Percentiles rank a stretch among this genome's conserved stretches.
Conservation (phyloP, 257 asterid species). For the Solanum pinnatisectum region DNA sequence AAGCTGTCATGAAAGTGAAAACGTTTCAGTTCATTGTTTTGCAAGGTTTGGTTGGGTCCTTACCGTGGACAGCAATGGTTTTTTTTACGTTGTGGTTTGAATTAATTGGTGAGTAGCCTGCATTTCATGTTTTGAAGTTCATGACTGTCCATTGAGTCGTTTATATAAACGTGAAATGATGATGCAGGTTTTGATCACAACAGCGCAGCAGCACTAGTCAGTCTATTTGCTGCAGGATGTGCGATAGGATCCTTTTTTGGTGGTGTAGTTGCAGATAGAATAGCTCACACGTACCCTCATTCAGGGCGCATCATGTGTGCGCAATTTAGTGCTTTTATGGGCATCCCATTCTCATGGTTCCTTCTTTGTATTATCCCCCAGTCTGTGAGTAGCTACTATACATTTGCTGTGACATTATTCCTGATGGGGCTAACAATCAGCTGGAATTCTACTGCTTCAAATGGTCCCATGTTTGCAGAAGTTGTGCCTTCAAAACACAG, state of each 20-base stretch:
- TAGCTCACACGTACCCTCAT: slow-evolving; percentile 56
- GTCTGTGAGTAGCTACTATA: slow-evolving; percentile 41
- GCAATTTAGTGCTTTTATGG: slow-evolving; percentile 81
- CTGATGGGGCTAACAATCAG: slow-evolving; percentile 83
- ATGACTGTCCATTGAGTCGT: background rate
- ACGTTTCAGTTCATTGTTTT: slow-evolving; percentile 87
- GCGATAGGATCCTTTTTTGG: slow-evolving; percentile 86
- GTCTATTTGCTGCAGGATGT: slow-evolving; percentile 87
- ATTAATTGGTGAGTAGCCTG: slow-evolving; percentile 50
- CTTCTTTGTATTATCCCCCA: slow-evolving; percentile 67
- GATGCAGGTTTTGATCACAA: slow-evolving; percentile 83
- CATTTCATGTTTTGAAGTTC: background rate
- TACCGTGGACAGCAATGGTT: slow-evolving; percentile 93
- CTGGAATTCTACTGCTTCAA: slow-evolving; percentile 85
- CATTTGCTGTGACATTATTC: slow-evolving; percentile 60
- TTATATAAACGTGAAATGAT: background rate
- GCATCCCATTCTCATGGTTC: slow-evolving; percentile 80
- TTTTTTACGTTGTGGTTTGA: slow-evolving; percentile 91
- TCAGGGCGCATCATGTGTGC: slow-evolving; percentile 87
- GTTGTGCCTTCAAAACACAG: slow-evolving; percentile 88
- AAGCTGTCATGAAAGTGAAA: slow-evolving; percentile 63
- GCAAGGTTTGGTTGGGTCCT: slow-evolving; percentile 86
- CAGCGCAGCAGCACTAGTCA: slow-evolving; percentile 65
- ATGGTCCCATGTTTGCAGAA: slow-evolving; percentile 95
- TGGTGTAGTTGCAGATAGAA: slow-evolving; percentile 71